These are phyloP conservation scores for Tricholoma sp. DNA, from an alignment of 768 basidiomycete species.

Conservation along the genomic window DNA sequence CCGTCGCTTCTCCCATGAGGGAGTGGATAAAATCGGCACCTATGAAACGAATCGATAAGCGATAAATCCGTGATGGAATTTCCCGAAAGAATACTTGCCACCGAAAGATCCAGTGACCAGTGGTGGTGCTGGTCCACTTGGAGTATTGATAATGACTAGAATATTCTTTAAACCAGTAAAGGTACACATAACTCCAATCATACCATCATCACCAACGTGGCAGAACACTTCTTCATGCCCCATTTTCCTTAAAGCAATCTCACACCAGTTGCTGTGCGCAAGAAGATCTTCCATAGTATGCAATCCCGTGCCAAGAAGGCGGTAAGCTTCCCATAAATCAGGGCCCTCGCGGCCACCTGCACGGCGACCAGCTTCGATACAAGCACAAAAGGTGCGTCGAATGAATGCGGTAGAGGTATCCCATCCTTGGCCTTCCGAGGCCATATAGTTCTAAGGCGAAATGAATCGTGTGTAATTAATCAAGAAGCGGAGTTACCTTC, in stretches of 20 bases:
- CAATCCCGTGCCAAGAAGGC: constrained; percentile 62
- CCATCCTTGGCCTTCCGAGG: constrained; percentile 62
- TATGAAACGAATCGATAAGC: constrained; percentile 5
- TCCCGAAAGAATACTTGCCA: constrained; percentile 18
- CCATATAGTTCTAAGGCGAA: constrained; percentile 65
- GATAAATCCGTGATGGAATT: neutral
- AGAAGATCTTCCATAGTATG: constrained; percentile 72
- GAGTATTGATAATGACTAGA: constrained; percentile 43
- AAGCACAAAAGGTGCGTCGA: constrained; percentile 53
- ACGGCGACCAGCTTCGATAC: constrained; percentile 65
- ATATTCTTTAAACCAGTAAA: neutral
- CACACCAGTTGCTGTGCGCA: constrained; percentile 80
- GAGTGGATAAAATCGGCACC: constrained; percentile 63
- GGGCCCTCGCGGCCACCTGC: constrained; percentile 46
- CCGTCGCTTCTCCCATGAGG: constrained; percentile 59
- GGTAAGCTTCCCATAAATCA: constrained; percentile 64
- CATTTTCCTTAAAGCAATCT: constrained; percentile 64
- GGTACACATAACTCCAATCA: neutral
- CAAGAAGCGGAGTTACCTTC: constrained; percentile 44
- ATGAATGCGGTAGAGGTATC: constrained; percentile 71
- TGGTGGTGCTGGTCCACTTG: constrained; percentile 52
- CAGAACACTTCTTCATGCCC: constrained; percentile 71
- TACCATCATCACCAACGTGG: constrained; percentile 68
- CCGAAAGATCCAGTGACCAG: constrained; percentile 69
- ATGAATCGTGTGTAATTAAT: neutral